Conservation (phyloP, 352 stramenopile genomes). For the Phytophthora sp. region DNA sequence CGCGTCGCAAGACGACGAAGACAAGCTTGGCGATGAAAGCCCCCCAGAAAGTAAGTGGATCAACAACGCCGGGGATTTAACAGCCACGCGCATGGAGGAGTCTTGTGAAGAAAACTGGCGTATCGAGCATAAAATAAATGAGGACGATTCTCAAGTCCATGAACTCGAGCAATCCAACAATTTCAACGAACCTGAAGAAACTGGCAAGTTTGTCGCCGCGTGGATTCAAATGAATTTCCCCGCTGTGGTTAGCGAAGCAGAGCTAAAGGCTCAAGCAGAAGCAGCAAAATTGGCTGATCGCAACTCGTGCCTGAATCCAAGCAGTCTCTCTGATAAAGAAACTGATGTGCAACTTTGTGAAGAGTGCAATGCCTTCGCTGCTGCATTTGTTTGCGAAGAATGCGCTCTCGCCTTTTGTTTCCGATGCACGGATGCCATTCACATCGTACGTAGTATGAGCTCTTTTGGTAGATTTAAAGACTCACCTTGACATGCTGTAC, state of each 20-base stretch:
- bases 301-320: no score
- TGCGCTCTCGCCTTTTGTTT: conserved; percentile 63
- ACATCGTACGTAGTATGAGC: conserved; percentile 79
- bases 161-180: background rate
- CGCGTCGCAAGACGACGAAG: background rate
- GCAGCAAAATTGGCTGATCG: background rate
- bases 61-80: background rate
- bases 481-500: background rate
- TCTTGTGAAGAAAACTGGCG: background rate
- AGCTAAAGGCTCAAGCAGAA: conserved; percentile 16
- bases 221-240: conserved; percentile 55
- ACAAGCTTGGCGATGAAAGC: no score
- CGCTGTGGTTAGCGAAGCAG: conserved; percentile 18
- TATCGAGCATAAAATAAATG: background rate
- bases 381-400: conserved; percentile 46
- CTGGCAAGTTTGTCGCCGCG: conserved; percentile 19
- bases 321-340: no score
- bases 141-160: background rate
- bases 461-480: background rate
- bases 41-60: no score
- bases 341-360: conserved; percentile 50
- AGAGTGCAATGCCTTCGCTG: conserved; percentile 48
- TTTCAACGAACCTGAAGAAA: background rate
- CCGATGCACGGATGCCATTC: conserved; percentile 71
- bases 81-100: background rate